Percentiles rank a stretch among this genome's conserved stretches.
Conservation (phyloP, 169 alveolate genomes). For the Eimeria praecox region DNA sequence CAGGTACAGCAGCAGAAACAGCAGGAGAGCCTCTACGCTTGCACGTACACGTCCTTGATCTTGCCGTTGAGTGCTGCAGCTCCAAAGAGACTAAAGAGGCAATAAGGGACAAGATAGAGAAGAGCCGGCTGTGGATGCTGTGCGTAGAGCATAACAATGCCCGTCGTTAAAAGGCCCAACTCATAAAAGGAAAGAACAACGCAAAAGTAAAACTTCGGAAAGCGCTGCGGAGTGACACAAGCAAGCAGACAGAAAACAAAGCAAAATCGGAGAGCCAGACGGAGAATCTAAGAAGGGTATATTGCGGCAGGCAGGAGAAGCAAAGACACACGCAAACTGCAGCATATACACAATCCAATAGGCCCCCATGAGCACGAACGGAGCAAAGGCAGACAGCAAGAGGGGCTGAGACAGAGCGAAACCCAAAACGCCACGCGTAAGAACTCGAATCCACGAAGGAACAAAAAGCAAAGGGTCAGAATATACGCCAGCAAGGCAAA, state of each 20-base stretch:
- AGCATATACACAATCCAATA: background rate
- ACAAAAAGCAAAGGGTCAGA: background rate
- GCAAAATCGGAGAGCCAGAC: background rate
- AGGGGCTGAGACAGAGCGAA: background rate
- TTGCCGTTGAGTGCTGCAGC: slow-evolving; percentile 85
- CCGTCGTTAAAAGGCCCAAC: slow-evolving; percentile 93
- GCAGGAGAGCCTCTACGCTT: background rate
- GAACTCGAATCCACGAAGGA: background rate
- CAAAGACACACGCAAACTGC: background rate
- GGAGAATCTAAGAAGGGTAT: background rate
- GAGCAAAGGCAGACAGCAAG: background rate
- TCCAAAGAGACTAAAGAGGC: slow-evolving; percentile 86
- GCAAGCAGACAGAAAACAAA: background rate
- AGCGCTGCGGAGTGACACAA: slow-evolving; percentile 39
- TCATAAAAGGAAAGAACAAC: slow-evolving; percentile 91
- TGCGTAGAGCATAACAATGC: slow-evolving; percentile 89
- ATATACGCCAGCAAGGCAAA: background rate
- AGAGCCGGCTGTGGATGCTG: slow-evolving; percentile 96
- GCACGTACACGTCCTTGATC: slow-evolving; percentile 79
- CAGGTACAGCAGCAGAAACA: background rate
- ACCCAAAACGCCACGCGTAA: background rate
- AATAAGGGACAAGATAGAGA: slow-evolving; percentile 95
- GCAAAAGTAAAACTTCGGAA: slow-evolving; percentile 88
- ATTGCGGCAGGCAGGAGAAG: background rate
- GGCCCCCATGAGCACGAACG: background rate